Conservation (phyloP, 2,329 filamentous ascomycete genomes). For the Penicillium psychrosexuale region DNA sequence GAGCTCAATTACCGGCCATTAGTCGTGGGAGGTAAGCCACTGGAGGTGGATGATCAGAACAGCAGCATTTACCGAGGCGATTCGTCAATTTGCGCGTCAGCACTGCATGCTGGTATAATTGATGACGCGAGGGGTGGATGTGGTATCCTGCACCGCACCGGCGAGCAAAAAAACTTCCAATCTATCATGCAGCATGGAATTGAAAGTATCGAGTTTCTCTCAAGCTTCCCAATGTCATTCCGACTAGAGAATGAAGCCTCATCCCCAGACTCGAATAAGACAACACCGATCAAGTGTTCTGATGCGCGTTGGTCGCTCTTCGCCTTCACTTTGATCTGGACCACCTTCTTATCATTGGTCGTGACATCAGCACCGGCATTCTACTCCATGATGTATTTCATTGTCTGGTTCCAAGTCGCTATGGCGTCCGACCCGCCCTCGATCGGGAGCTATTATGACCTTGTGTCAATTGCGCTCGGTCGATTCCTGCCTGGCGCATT, state of each 20-base stretch:
- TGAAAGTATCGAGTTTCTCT: conserved; percentile 52
- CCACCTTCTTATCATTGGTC: conserved; percentile 55
- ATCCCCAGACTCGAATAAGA: conserved; percentile 25
- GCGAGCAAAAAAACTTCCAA: conserved; percentile 50
- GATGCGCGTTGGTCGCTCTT: conserved; percentile 60
- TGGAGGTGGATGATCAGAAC: conserved; percentile 36
- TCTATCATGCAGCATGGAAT: conserved; percentile 50
- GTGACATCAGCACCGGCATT: conserved; percentile 56
- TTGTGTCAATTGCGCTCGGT: conserved; percentile 54
- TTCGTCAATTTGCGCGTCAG: conserved; percentile 59
- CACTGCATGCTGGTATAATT: conserved; percentile 59
- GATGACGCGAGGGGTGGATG: conserved; percentile 55
- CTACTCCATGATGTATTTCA: conserved; percentile 54
- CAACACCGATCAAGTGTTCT: conserved; percentile 42
- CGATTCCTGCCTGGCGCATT: conserved; percentile 60
- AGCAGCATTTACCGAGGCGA: conserved; percentile 56
- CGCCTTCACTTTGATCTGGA: conserved; percentile 54
- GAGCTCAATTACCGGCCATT: conserved; percentile 54
- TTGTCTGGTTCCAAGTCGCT: conserved; percentile 59
- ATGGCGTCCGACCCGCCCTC: conserved; percentile 59
- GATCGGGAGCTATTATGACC: conserved; percentile 52
- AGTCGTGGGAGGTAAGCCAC: conserved; percentile 53
- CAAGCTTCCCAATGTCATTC: conserved; percentile 58
- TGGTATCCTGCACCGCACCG: conserved; percentile 53
- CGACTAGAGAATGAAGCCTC: conserved; percentile 14